Evolutionary conservation across 1,139 yeast species (phyloP), one percentile per base, ranked within the genome.

Genomic region (Blastobotrys aristatus): DNA sequence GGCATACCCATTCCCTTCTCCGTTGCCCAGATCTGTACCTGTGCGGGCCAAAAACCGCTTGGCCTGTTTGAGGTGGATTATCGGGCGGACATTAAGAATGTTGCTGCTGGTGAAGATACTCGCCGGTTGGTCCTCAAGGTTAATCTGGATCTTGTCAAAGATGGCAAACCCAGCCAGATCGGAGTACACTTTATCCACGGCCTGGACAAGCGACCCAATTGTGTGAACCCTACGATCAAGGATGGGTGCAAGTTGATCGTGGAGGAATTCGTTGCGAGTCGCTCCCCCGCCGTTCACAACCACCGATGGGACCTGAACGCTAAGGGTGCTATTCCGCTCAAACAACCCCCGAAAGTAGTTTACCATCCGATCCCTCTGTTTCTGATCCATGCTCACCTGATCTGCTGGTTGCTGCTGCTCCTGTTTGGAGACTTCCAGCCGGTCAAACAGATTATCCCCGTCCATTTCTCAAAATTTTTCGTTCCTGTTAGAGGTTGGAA

Each of bases 11-110:
- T 86, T 95, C 22, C 97, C 97, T 69, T 89, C 96, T 24, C 95
- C 95, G 61, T 90, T 90, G 2, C 97, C 97, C 3, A 90, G 78
- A 64, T 85, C 89, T 4, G 96, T 90, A n/a, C 96, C 97, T 1
- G 96, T 86, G 59, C 83, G 84, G 51, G 94, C 89, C 52, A 77
- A 77, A 60, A 85, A 83, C 55, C 56, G 67, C 54, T 55, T 71
- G 32, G 63, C 59, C 10, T 62, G 55, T 4, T 49, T 50, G 4
- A 62, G 38, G 6, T 53, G 44, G 38, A 62, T 37, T 5, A 48
- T 46, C 10, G 63, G 62, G 36, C 53, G 51, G 17, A 61, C 49
- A 37, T 54, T 53, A 2, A 56, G 43, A 10, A 49, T 43, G 24
- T 37, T 42, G 39, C 50, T 21, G 52, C 55, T 53, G 17, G 53